Percentiles rank a stretch among this genome's conserved stretches.
These are phyloP conservation scores for Mucor velutinosus DNA, from an alignment of 371 early-diverging fungal species.

Conservation along the genomic window DNA sequence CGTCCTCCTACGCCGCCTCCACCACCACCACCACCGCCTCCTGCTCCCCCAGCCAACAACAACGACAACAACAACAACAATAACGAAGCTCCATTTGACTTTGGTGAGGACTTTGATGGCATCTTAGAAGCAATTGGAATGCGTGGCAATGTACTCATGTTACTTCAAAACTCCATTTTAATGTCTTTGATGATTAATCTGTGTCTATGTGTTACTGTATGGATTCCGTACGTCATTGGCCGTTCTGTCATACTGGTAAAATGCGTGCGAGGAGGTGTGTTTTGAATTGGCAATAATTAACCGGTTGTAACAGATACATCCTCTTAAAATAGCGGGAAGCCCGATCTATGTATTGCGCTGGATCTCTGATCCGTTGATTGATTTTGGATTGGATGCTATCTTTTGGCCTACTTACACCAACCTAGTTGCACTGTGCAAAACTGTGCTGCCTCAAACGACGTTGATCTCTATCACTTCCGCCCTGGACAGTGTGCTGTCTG, in stretches of 20 bases:
- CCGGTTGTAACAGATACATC: conserved; percentile 35
- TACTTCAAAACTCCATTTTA: conserved; percentile 75
- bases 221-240: conserved; percentile 80
- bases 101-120: conserved; percentile 71
- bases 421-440: not conserved
- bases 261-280: not conserved
- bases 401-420: not conserved
- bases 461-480: not conserved
- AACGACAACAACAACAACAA: conserved; percentile 5
- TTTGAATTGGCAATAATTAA: not conserved
- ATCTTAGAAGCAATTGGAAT: conserved; percentile 87
- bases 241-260: conserved; percentile 42
- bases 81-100: conserved; percentile 37
- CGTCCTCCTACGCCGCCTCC: not conserved
- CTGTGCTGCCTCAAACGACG: not conserved
- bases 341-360: conserved; percentile 49
- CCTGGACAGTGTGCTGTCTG: not conserved
- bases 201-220: conserved; percentile 70
- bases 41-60: not conserved
- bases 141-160: conserved; percentile 70
- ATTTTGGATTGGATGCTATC: conserved; percentile 47
- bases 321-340: conserved; percentile 44
- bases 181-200: conserved; percentile 71
- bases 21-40: not conserved
- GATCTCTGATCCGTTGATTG: conserved; percentile 53